Evolutionary conservation across 129 eudicot genomes (phyloP).

Genomic region (Saposhnikovia divaricata): DNA sequence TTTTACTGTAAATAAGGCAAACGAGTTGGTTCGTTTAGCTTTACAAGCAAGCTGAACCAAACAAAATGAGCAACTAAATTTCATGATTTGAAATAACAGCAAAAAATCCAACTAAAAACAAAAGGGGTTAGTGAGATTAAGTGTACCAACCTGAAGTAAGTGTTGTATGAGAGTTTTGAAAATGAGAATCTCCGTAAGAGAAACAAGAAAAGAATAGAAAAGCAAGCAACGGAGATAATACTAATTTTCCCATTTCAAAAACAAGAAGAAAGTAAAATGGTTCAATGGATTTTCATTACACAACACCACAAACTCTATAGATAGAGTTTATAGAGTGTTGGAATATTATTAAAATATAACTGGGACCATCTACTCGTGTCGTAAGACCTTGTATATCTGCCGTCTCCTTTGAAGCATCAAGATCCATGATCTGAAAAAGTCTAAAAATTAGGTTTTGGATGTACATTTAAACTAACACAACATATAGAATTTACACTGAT

Average conservation of each 20-base stretch:
- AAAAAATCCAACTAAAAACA: background rate
- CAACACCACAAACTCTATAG: background rate
- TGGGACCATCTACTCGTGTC: constrained; percentile 71
- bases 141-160: constrained; percentile 24
- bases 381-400: constrained; percentile 70
- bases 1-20: background rate
- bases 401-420: constrained; percentile 54
- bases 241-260: constrained; percentile 1
- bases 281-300: background rate
- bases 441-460: background rate
- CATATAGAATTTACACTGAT: background rate
- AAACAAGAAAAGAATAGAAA: constrained; percentile 21
- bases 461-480: background rate
- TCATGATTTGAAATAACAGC: background rate
- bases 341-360: constrained; percentile 32
- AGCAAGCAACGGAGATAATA: constrained; percentile 15
- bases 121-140: background rate
- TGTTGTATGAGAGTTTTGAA: background rate
- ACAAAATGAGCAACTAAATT: constrained; percentile 9
- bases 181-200: background rate
- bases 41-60: background rate
- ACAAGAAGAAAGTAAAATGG: background rate
- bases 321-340: background rate
- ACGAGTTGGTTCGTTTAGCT: background rate
- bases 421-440: constrained; percentile 55